phyloP scores from a whole-genome alignment of 768 basidiomycete species.

The Harrya chromipes region DNA sequence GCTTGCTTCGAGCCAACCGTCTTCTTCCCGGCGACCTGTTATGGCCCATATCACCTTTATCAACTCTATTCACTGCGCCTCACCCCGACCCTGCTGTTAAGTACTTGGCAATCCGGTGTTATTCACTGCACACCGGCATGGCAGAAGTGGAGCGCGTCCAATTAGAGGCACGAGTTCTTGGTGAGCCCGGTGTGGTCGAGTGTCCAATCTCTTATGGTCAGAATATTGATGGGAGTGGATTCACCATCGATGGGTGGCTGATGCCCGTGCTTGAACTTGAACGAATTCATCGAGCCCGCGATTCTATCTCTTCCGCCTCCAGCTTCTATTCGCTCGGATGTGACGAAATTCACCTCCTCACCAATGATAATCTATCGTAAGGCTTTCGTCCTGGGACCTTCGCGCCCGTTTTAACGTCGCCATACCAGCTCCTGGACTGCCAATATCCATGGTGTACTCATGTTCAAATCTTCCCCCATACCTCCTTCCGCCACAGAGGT shows the following conservation, averaged over 20 bases:
- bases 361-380: constrained; percentile 55
- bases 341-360: constrained; percentile 35
- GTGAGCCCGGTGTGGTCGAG: constrained; percentile 56
- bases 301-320: constrained; percentile 40
- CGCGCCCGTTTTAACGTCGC: constrained; percentile 10
- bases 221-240: constrained; percentile 43
- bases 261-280: constrained; percentile 67
- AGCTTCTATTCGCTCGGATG: constrained; percentile 46
- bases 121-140: constrained; percentile 74
- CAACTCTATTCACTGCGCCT: constrained; percentile 42
- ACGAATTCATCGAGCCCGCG: constrained; percentile 52
- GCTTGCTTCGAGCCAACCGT: constrained; percentile 72
- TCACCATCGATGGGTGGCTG: constrained; percentile 75
- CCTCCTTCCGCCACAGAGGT: constrained; percentile 35
- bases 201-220: constrained; percentile 58
- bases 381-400: constrained; percentile 10
- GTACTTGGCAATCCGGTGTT: constrained; percentile 73
- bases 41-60: constrained; percentile 55
- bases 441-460: constrained; percentile 64
- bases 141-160: constrained; percentile 70
- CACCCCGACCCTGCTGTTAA: constrained; percentile 63
- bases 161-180: constrained; percentile 60
- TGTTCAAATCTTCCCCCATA: constrained; percentile 48
- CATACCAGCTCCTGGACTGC: constrained; percentile 49
- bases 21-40: constrained; percentile 56